Percentiles rank a stretch among this genome's conserved stretches.
These are phyloP conservation scores for Psilocybe cyanescens DNA, from an alignment of 768 basidiomycete genomes.

Conservation along the genomic window DNA sequence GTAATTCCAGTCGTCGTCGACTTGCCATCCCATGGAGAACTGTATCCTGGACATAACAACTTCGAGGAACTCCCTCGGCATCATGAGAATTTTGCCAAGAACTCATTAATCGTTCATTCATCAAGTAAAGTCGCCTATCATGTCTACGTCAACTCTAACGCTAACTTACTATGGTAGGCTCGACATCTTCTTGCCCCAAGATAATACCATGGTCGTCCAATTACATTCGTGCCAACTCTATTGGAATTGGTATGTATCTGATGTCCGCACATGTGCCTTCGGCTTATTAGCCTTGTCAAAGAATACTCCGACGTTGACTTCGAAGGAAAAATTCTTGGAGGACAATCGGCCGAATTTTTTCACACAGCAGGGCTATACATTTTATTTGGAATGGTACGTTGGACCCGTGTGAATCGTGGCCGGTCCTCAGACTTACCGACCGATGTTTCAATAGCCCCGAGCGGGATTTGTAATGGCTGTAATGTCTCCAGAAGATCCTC, in stretches of 20 bases:
- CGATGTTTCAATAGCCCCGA: neutral
- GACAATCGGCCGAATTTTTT: slow-evolving; percentile 1
- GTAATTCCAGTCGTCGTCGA: neutral
- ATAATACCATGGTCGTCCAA: slow-evolving; percentile 1
- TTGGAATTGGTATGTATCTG: neutral
- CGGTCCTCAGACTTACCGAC: neutral
- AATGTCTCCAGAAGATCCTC: neutral
- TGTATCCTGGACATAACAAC: neutral
- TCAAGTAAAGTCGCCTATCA: neutral
- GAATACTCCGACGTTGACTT: neutral
- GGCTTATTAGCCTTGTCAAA: neutral
- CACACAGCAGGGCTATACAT: slow-evolving; percentile 1
- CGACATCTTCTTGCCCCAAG: neutral
- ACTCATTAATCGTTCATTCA: neutral
- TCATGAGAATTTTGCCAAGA: neutral
- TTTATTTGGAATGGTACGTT: neutral
- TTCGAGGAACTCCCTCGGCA: neutral
- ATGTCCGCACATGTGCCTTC: neutral
- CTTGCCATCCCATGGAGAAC: neutral
- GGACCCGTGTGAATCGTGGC: neutral
- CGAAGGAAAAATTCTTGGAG: neutral
- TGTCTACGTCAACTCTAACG: neutral
- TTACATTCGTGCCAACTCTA: neutral
- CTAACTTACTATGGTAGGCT: neutral
- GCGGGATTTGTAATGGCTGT: neutral